Percentiles rank a stretch among this genome's conserved stretches.
These are phyloP conservation scores for Physcia stellaris DNA, from an alignment of 495 filamentous ascomycete species.

Conservation along the genomic window DNA sequence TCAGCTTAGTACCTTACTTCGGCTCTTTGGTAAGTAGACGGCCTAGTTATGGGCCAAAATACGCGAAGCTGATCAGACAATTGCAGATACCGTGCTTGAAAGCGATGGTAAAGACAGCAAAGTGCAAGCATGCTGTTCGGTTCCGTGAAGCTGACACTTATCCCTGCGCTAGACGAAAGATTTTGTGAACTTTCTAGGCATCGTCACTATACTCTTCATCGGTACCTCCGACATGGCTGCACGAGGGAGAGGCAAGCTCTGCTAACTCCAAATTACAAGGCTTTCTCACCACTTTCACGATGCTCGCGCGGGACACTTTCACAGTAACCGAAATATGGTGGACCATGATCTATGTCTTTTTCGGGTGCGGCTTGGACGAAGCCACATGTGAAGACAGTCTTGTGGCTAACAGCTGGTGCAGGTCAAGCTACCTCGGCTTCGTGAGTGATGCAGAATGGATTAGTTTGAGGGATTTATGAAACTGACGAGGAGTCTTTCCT, in stretches of 20 bases:
- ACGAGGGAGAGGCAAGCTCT: too few relatives aligned
- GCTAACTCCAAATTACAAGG: too few relatives aligned
- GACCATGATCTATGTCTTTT: constrained; percentile 76
- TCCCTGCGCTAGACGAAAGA: constrained; percentile 68
- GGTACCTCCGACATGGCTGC: too few relatives aligned
- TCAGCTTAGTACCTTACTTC: constrained; percentile 85
- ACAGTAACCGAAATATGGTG: constrained; percentile 67
- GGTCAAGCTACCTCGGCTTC: constrained; percentile 68
- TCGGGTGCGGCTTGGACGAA: constrained; percentile 16
- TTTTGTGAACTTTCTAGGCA: constrained; percentile 76
- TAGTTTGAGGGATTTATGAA: constrained; percentile 22
- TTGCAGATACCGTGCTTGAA: constrained; percentile 67
- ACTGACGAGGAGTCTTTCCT: not conserved
- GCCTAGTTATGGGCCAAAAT: constrained; percentile 1
- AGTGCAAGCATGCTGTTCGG: too few relatives aligned
- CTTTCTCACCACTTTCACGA: constrained; percentile 83
- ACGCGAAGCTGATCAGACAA: too few relatives aligned
- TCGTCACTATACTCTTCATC: constrained; percentile 74
- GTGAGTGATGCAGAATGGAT: constrained; percentile 34
- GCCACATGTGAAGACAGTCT: constrained; percentile 25
- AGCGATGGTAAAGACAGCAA: constrained; percentile 63
- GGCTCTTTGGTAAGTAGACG: constrained; percentile 47
- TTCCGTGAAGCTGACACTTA: too few relatives aligned
- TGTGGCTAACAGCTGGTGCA: constrained; percentile 37
- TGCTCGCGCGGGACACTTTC: constrained; percentile 68